Conservation (phyloP, 2,329 filamentous ascomycete genomes). For the Botrytis fabae region DNA sequence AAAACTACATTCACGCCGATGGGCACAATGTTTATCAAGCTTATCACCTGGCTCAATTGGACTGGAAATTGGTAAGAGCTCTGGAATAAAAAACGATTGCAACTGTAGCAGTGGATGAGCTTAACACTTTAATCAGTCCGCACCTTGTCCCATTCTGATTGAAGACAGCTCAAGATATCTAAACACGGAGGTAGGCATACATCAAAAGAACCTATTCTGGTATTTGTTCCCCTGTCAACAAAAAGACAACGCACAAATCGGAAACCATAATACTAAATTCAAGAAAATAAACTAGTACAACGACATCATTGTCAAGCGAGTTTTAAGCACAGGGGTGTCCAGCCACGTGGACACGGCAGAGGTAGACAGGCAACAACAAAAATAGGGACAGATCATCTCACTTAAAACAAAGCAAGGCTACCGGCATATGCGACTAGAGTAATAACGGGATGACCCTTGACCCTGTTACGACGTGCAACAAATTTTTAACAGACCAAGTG, state of each 20-base stretch:
- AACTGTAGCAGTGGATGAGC: background rate
- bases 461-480: conserved; percentile 19
- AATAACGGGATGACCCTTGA: conserved; percentile 1
- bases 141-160: background rate
- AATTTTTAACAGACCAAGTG: conserved; percentile 7
- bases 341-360: conserved; percentile 13
- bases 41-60: background rate
- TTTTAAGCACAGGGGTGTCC: background rate
- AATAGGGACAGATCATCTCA: background rate
- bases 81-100: background rate
- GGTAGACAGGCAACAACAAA: conserved; percentile 12
- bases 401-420: background rate
- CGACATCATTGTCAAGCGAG: conserved; percentile 5
- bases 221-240: background rate
- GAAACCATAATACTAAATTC: background rate
- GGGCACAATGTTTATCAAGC: background rate
- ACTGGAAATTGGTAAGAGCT: background rate
- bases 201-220: background rate
- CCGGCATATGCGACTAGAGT: background rate
- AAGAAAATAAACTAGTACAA: conserved; percentile 1
- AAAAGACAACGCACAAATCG: background rate
- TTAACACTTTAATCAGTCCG: background rate
- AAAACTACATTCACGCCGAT: background rate
- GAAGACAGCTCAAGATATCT: background rate
- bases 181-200: background rate